Conservation (phyloP, 2,329 filamentous ascomycete genomes). For the Monascus ruber region DNA sequence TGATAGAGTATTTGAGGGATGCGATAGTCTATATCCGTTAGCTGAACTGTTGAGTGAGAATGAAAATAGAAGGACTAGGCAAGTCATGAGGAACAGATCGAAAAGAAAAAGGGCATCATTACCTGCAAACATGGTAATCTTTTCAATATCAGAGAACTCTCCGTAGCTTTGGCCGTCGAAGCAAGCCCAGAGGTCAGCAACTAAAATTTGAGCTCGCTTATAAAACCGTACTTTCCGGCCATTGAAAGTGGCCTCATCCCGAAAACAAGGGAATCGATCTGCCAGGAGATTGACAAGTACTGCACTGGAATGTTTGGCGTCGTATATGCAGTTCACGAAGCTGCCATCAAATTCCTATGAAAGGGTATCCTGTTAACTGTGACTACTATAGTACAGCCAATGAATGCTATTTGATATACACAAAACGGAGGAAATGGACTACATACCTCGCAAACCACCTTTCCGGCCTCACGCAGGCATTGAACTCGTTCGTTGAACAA, state of each 20-base stretch:
- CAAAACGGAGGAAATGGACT: background rate
- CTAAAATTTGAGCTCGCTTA: conserved; percentile 91
- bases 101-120: conserved; percentile 1
- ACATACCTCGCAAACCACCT: conserved; percentile 63
- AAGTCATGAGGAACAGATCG: no score
- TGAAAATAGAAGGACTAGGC: background rate
- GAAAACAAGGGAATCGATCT: conserved; percentile 65
- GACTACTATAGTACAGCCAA: background rate
- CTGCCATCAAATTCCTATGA: conserved; percentile 61
- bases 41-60: background rate
- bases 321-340: conserved; percentile 60
- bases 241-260: conserved; percentile 67
- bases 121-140: conserved; percentile 93
- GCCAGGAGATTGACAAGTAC: background rate
- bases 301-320: conserved; percentile 68
- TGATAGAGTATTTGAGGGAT: conserved; percentile 86
- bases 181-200: conserved; percentile 93
- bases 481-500: conserved; percentile 64
- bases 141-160: conserved; percentile 78
- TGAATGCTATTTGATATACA: background rate
- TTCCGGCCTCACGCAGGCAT: conserved; percentile 73
- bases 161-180: conserved; percentile 75
- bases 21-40: conserved; percentile 58
- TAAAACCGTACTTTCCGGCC: conserved; percentile 67
- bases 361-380: background rate